phyloP scores from a whole-genome alignment of 2,329 filamentous ascomycete genomes.

The Elsinoe ampelina region DNA sequence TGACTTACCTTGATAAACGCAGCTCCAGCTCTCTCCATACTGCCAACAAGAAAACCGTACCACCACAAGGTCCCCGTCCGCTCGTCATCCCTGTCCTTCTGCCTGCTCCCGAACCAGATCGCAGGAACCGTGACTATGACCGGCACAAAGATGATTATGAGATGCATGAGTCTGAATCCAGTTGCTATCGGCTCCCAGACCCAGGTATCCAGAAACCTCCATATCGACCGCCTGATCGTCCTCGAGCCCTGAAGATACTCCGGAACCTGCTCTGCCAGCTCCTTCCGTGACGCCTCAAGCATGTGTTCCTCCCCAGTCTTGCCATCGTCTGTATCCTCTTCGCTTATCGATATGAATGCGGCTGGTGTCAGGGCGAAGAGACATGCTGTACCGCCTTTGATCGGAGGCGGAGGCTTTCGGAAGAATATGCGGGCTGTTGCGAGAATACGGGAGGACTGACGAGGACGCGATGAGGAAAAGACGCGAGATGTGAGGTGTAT shows the following conservation, averaged over 20 bases:
- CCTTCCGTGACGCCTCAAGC: constrained; percentile 70
- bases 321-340: constrained; percentile 39
- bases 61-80: constrained; percentile 81
- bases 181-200: constrained; percentile 81
- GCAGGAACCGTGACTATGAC: constrained; percentile 71
- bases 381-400: constrained; percentile 28
- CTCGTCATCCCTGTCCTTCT: constrained; percentile 60
- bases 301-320: constrained; percentile 77
- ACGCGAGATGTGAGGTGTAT: constrained; percentile 12
- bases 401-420: constrained; percentile 25
- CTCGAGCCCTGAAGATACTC: constrained; percentile 52
- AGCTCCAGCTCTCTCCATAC: constrained; percentile 88
- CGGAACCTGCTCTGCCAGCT: constrained; percentile 61
- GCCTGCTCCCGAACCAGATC: constrained; percentile 66
- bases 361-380: constrained; percentile 44
- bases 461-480: constrained; percentile 5
- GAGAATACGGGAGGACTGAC: not conserved
- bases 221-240: constrained; percentile 49
- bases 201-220: constrained; percentile 61
- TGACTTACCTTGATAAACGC: constrained; percentile 82
- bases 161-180: constrained; percentile 74
- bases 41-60: constrained; percentile 77
- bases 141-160: constrained; percentile 82
- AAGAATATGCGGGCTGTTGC: constrained; percentile 17
- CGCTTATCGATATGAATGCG: constrained; percentile 50